Evolutionary conservation across 106 monocot genomes (phyloP).

Genomic region (Chionographis japonica): DNA sequence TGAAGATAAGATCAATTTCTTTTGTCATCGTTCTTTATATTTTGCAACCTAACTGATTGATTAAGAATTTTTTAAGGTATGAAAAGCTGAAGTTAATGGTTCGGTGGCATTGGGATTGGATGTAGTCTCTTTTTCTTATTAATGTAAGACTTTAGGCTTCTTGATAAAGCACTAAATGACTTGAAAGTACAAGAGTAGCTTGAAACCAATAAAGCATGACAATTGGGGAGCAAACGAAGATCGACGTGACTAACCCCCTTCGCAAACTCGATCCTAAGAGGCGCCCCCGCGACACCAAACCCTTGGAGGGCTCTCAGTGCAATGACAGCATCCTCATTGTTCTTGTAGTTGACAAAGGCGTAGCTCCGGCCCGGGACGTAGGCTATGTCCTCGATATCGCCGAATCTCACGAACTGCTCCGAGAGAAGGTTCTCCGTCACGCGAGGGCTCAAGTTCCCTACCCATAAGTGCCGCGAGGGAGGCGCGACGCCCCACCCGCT

Average conservation of each 20-base stretch:
- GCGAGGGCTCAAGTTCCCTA: conserved; percentile 62
- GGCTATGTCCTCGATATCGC: conserved; percentile 63
- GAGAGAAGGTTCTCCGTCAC: conserved; percentile 39
- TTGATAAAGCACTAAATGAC: conserved; percentile 9
- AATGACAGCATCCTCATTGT: conserved; percentile 62
- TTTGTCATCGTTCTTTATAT: too few relatives aligned
- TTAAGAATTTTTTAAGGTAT: too few relatives aligned
- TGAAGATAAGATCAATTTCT: too few relatives aligned
- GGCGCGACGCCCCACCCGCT: conserved; percentile 43
- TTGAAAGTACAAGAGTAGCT: conserved; percentile 1
- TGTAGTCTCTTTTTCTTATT: too few relatives aligned
- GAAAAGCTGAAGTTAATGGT: too few relatives aligned
- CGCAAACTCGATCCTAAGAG: conserved; percentile 90
- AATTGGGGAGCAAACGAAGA: conserved; percentile 20
- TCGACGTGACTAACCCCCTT: conserved; percentile 93
- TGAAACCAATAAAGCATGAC: conserved; percentile 13
- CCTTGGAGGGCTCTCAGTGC: conserved; percentile 73
- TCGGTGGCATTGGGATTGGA: too few relatives aligned
- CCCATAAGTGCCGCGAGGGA: conserved; percentile 84
- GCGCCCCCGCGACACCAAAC: conserved; percentile 43
- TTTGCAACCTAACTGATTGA: too few relatives aligned
- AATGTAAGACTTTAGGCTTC: too few relatives aligned
- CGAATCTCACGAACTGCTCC: conserved; percentile 72
- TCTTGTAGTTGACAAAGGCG: conserved; percentile 76
- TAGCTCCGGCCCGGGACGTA: conserved; percentile 60